These are phyloP conservation scores for Solanum bulbocastanum DNA, from an alignment of 257 asterid genomes.

Conservation along the genomic window DNA sequence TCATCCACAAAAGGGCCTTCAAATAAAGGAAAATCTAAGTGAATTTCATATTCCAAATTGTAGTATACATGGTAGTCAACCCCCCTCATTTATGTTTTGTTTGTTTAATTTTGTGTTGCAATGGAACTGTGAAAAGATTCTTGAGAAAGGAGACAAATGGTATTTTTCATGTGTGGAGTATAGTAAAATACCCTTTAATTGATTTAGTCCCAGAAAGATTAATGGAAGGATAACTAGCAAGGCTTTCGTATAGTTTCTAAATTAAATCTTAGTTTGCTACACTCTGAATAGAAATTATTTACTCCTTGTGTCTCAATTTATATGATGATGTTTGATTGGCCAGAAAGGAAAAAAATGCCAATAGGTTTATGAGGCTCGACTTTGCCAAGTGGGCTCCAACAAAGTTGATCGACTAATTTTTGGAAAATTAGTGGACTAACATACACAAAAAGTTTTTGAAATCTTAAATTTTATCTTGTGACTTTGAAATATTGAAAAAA, in stretches of 20 bases:
- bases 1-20: conserved; percentile 14
- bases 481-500: too few species aligned
- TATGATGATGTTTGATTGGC: too few species aligned
- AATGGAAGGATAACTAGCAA: not conserved
- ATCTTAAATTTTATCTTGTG: too few species aligned
- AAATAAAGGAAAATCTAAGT: conserved; percentile 59
- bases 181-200: not conserved
- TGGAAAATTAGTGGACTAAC: too few species aligned
- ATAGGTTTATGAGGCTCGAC: too few species aligned
- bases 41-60: not conserved
- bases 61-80: not conserved
- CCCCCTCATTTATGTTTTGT: not conserved
- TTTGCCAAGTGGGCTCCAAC: too few species aligned
- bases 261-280: not conserved
- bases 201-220: not conserved
- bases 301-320: not conserved
- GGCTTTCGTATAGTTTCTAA: not conserved
- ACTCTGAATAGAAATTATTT: not conserved
- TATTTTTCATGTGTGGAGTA: not conserved
- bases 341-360: too few species aligned
- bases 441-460: too few species aligned
- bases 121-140: not conserved
- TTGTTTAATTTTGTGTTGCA: not conserved
- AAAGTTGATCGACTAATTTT: too few species aligned
- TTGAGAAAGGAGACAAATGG: not conserved